Percentiles rank a stretch among this genome's conserved stretches.
These are phyloP conservation scores for Beauveria sp. DNA, from an alignment of 2,329 filamentous ascomycete genomes.

Conservation along the genomic window DNA sequence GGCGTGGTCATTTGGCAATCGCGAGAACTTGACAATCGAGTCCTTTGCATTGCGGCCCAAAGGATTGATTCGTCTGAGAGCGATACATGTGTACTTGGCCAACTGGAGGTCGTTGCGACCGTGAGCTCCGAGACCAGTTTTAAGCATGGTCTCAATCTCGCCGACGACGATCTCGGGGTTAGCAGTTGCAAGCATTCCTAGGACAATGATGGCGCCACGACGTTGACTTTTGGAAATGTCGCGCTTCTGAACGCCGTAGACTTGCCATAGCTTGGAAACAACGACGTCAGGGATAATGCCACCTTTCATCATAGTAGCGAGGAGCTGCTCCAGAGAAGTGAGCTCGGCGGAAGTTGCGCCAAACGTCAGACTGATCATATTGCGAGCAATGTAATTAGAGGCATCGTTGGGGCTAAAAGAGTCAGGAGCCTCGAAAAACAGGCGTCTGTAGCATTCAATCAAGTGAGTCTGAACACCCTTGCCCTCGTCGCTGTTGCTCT, in stretches of 20 bases:
- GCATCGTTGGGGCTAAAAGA: slow-evolving; percentile 82
- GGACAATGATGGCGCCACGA: slow-evolving; percentile 86
- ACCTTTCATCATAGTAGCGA: slow-evolving; percentile 96
- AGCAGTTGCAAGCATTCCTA: slow-evolving; percentile 92
- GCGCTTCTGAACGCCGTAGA: slow-evolving; percentile 88
- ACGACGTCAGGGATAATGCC: slow-evolving; percentile 80
- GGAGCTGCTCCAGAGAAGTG: slow-evolving; percentile 87
- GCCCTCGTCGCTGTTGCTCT: slow-evolving; percentile 97
- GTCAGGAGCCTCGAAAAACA: slow-evolving; percentile 94
- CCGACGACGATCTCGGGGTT: slow-evolving; percentile 88
- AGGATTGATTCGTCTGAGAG: slow-evolving; percentile 83
- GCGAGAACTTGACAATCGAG: slow-evolving; percentile 59
- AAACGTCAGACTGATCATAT: slow-evolving; percentile 98
- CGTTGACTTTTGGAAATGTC: slow-evolving; percentile 89
- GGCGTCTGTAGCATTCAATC: slow-evolving; percentile 90
- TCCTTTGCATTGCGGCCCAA: slow-evolving; percentile 73
- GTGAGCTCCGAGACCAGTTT: slow-evolving; percentile 75
- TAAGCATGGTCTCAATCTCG: slow-evolving; percentile 90
- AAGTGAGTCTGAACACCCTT: slow-evolving; percentile 96
- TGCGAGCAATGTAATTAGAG: slow-evolving; percentile 90
- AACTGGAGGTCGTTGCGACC: slow-evolving; percentile 79
- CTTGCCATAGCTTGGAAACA: slow-evolving; percentile 90
- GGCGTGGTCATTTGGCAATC: slow-evolving; percentile 86
- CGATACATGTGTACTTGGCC: slow-evolving; percentile 92
- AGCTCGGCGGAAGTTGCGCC: slow-evolving; percentile 90